Conservation (phyloP, 2,329 filamentous ascomycete species). For the Ambrosiella beaveri region DNA sequence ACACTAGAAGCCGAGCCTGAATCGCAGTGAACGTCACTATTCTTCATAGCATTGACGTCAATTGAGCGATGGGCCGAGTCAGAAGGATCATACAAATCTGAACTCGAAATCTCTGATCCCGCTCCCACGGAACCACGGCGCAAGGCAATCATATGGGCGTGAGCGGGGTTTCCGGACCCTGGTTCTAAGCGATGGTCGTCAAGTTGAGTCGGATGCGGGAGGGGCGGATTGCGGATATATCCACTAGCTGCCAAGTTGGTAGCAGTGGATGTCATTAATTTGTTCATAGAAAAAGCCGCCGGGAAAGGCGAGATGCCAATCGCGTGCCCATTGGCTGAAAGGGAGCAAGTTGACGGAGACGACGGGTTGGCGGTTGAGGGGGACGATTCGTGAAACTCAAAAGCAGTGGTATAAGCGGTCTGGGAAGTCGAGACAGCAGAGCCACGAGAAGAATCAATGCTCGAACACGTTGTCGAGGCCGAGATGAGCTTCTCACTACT, state of each 20-base stretch:
- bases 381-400: neutral
- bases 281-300: constrained; percentile 14
- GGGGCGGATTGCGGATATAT: neutral
- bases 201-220: neutral
- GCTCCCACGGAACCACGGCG: constrained; percentile 28
- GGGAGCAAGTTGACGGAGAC: neutral
- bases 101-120: constrained; percentile 32
- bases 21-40: constrained; percentile 50
- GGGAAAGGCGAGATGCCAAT: constrained; percentile 10
- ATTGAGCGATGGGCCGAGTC: constrained; percentile 42
- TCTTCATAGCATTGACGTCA: constrained; percentile 53
- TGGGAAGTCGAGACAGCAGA: neutral
- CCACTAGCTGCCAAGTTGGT: constrained; percentile 23
- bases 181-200: neutral
- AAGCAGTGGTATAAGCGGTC: neutral
- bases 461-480: too few relatives aligned
- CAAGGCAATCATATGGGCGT: constrained; percentile 3
- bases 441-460: neutral
- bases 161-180: neutral
- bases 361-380: neutral
- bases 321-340: constrained; percentile 13
- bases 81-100: constrained; percentile 21
- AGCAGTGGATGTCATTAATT: constrained; percentile 23
- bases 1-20: constrained; percentile 40
- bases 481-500: too few relatives aligned